Evolutionary conservation across 2,329 filamentous ascomycete species (phyloP), one percentile per base, ranked within the genome.

Genomic region (Cytospora mali): DNA sequence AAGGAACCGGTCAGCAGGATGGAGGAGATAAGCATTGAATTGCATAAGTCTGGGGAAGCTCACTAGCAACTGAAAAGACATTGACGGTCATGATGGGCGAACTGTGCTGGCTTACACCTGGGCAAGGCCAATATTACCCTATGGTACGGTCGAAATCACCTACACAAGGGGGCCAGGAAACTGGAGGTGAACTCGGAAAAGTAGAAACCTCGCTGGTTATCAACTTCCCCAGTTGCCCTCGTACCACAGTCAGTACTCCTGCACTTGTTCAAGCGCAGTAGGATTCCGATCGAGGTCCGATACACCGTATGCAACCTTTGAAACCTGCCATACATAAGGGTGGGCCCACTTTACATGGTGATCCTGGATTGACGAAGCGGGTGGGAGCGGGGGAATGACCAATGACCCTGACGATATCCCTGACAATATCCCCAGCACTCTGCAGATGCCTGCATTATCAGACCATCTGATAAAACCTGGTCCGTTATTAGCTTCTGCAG

Each of bases 381-480:
- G 13, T 21, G 21, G n/a, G 9, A 46, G 7, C n/a, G 42, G 42
- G 42, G 35, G n/a, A 23, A 13, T 23, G 11, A 4, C n/a, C 10
- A 13, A 13, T 13, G 23, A 21, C 42, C 42, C 11, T 46, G 42
- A 9, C n/a, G 18, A 46, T 13, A 46, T 46, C 42, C 42, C 11
- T 46, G 42, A 9, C n/a, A 23, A 46, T 46, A 23, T 23, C n/a
- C 18, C 42, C 23, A 11, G 5, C n/a, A n/a, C 3, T 4, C n/a
- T 46, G 42, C 42, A 46, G n/a, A 10, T 23, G 23, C 6, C 1
- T 46, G 42, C 42, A 23, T 65, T 66, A 66, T 68, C 62, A 46
- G 62, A 66, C 64, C 27, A 61, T 65, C 55, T 54, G 65, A 66
- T 65, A 67, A 67, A 50, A 28, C 21, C 27, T 18, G 10, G 2